phyloP scores from a whole-genome alignment of 345 rosid genomes.

The Hirschfeldia incana region DNA sequence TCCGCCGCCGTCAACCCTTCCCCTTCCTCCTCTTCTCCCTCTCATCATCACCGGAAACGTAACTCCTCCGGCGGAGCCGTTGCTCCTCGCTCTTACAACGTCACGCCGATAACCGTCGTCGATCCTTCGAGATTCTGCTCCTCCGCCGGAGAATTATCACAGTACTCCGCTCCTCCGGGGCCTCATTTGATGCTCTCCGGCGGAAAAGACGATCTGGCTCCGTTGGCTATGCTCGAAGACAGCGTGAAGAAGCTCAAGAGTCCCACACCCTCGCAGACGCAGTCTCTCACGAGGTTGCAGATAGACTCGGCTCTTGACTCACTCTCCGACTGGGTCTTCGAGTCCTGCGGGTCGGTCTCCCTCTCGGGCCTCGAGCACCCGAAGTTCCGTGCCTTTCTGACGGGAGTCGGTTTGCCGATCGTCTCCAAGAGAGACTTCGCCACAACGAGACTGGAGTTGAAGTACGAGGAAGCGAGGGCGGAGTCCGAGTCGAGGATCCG shows the following conservation, averaged over 20 bases:
- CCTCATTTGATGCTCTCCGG: conserved; percentile 93
- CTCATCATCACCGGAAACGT: conserved; percentile 59
- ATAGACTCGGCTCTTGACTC: conserved; percentile 73
- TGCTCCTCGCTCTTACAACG: conserved; percentile 21
- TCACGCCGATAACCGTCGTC: conserved; percentile 60
- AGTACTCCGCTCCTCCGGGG: conserved; percentile 35
- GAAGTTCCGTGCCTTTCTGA: conserved; percentile 80
- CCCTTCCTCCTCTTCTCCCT: conserved; percentile 20
- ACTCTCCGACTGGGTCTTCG: conserved; percentile 93
- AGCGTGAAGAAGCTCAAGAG: conserved; percentile 95
- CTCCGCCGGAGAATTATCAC: conserved; percentile 42
- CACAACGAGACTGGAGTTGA: conserved; percentile 63
- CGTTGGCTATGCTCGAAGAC: conserved; percentile 93
- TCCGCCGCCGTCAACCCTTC: conserved; percentile 45
- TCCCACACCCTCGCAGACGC: conserved; percentile 78
- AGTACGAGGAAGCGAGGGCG: conserved; percentile 73
- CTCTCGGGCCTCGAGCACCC: conserved; percentile 91
- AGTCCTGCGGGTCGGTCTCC: conserved; percentile 96
- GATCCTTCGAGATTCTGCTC: conserved; percentile 70
- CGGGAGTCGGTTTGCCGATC: conserved; percentile 80
- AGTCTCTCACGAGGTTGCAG: conserved; percentile 76
- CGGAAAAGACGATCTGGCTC: conserved; percentile 88
- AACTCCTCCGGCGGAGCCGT: conserved; percentile 43
- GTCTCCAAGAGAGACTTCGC: conserved; percentile 70
- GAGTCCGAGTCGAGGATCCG: conserved; percentile 83